phyloP scores from a whole-genome alignment of 2,329 filamentous ascomycete genomes.

The Pseudofabraea citricarpa region DNA sequence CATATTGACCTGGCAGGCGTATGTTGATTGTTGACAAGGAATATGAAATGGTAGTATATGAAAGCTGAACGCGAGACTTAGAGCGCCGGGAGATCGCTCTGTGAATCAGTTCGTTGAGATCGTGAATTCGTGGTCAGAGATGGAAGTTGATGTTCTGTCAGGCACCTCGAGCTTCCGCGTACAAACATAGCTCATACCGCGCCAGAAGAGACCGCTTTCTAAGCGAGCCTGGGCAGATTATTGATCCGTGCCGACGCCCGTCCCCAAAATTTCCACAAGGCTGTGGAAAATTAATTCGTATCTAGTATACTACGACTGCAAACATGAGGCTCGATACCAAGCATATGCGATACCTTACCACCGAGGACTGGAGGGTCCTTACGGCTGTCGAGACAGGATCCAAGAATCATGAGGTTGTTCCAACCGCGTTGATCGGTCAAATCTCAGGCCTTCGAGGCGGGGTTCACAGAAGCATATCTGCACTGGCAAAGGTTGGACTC shows the following conservation, averaged over 20 bases:
- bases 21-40: constrained; percentile 2
- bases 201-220: constrained; percentile 12
- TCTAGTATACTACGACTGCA: neutral
- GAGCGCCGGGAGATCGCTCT: neutral
- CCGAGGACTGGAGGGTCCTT: constrained; percentile 93
- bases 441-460: constrained; percentile 78
- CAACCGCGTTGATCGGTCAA: constrained; percentile 81
- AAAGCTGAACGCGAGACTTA: neutral
- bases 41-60: constrained; percentile 1
- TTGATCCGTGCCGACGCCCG: constrained; percentile 6
- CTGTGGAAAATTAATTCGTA: constrained; percentile 9
- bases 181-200: constrained; percentile 18
- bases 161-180: constrained; percentile 27
- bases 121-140: constrained; percentile 23
- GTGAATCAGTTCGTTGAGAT: constrained; percentile 11
- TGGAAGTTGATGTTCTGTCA: constrained; percentile 17
- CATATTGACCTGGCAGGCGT: constrained; percentile 52
- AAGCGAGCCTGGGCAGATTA: constrained; percentile 17
- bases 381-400: constrained; percentile 89
- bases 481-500: constrained; percentile 84
- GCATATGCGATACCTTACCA: constrained; percentile 83
- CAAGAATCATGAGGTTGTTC: constrained; percentile 95
- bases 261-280: constrained; percentile 4
- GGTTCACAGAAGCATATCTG: constrained; percentile 83
- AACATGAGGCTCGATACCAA: constrained; percentile 94